Base-by-base conservation (phyloP, 352 stramenopile species). In the Globisporangium takayamanum region DNA sequence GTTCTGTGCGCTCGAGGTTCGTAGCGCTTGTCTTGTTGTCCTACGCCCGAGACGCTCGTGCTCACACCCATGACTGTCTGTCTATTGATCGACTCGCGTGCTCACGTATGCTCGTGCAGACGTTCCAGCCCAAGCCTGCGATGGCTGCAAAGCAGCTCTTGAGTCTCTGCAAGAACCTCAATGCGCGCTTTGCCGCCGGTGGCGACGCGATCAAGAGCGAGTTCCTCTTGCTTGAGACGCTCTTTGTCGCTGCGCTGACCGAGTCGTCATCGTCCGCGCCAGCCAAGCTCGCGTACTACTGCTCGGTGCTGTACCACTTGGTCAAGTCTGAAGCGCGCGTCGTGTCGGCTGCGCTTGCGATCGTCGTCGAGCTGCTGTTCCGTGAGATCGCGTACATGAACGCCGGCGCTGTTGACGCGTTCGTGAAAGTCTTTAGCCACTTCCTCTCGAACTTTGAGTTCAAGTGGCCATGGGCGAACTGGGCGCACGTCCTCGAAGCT, bases 371-470 rank as follows among this genome's bases (percentile, higher is more conserved):
- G 58, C 60, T 95, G 15, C 57, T 93, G n/a, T 95, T 93, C 63
- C 83, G 85, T 51, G 79, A 92, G 62, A 67, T 95, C 3, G 76
- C 83, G 10, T 72, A 73, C 22, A 92, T 95, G 83, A 79, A 70
- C 41, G 79, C 83, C 6, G 64, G 67, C 26, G 70, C 70, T 0
- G 58, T 79, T 6, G 74, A 88, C 41, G 72, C 76, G 3, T 90
- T 95, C n/a, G 83, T 91, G 41, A 69, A 83, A 50, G 57, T 92
- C 26, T 89, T 95, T 57, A 91, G 80, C 55, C 83, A 92, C 57
- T 95, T 95, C 55, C 45, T 95, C 39, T 90, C 83, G 2, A 95
- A 95, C 48, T 95, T 92, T 49, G 85, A 95, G 59, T 95, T 78
- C 62, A 95, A 95, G 62, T 95, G 85, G 85, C 71, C 75, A 5